Evolutionary conservation across 2,329 filamentous ascomycete genomes (phyloP), one percentile per base, ranked within the genome.

Genomic region (Lachnellula hyalina): DNA sequence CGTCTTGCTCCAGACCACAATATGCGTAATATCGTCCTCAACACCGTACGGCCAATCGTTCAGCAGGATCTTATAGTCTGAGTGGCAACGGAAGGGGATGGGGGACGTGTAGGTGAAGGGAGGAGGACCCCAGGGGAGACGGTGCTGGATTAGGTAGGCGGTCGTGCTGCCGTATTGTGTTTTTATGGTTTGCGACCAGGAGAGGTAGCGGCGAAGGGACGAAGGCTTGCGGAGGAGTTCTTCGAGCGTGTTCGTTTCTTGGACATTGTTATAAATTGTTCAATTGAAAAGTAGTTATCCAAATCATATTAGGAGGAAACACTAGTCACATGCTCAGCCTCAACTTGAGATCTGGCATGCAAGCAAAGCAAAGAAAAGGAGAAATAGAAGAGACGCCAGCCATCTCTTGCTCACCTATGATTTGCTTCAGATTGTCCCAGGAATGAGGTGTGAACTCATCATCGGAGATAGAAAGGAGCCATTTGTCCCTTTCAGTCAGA

Each of bases 41-140:
- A 96, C 74, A 3, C 89, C 91, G 65, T 96, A 96, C 0, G 93
- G 93, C 92, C 91, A 97, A 76, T 96, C 92, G 66, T 97, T 96
- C 68, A 84, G 77, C 45, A 96, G 75, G 50, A 96, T 86, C 58
- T 83, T 84, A 69, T 80, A 85, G 70, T 86, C 83, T 35, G 76
- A 77, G 4, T 75, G 67, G 44, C 80, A 72, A 23, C 74, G 68
- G 59, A 86, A 83, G 9, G 82, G 82, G 4, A 58, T 54, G 7
- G 56, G 23, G 8, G 65, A 68, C 28, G 28, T 46, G 21, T 25
- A 74, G 64, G 70, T 74, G 67, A 84, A 85, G 4, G 82, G 82
- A 15, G 79, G 78, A 32, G 67, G 60, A 2, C 81, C 81, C 92
- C 92, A 96, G 51, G 82, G 80, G 56, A 96, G 75, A 40, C 90